Evolutionary conservation across 768 basidiomycete genomes (phyloP).

Genomic region (Hysterangium stoloniferum): DNA sequence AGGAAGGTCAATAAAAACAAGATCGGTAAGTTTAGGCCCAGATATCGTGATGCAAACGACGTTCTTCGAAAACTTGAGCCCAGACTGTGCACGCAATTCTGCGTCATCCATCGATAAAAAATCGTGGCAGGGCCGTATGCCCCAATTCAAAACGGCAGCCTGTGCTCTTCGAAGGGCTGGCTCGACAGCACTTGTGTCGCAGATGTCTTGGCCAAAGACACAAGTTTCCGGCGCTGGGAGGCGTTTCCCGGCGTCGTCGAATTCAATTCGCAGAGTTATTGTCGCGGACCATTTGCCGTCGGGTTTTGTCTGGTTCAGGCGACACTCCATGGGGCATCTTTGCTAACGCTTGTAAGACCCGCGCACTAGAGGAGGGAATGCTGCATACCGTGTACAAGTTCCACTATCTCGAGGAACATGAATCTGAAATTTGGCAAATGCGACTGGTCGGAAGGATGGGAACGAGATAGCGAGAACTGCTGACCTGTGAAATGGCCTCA

Average conservation of each 20-base stretch:
- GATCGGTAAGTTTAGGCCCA: constrained; percentile 32
- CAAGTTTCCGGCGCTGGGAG: constrained; percentile 19
- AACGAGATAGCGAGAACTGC: too few species aligned
- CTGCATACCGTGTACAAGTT: constrained; percentile 7
- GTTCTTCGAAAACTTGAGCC: constrained; percentile 41
- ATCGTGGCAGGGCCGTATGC: not conserved
- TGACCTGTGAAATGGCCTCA: constrained; percentile 16
- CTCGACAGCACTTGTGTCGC: constrained; percentile 38
- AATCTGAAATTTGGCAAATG: constrained; percentile 1
- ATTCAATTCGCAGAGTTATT: constrained; percentile 36
- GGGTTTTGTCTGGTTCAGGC: constrained; percentile 18
- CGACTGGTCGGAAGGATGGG: not conserved
- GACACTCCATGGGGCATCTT: constrained; percentile 19
- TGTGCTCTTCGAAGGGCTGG: constrained; percentile 51
- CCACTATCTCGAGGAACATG: constrained; percentile 5
- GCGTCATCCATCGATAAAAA: constrained; percentile 16
- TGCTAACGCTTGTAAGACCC: not conserved
- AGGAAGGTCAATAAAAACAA: not conserved
- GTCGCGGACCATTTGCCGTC: constrained; percentile 22
- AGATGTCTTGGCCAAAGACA: constrained; percentile 35
- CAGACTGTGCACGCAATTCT: constrained; percentile 13
- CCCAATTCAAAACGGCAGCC: constrained; percentile 38
- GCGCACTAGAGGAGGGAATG: not conserved
- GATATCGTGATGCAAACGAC: constrained; percentile 37
- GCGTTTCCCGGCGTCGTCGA: constrained; percentile 23